Evolutionary conservation across 768 basidiomycete genomes (phyloP).

Genomic region (Auriscalpium vulgare): DNA sequence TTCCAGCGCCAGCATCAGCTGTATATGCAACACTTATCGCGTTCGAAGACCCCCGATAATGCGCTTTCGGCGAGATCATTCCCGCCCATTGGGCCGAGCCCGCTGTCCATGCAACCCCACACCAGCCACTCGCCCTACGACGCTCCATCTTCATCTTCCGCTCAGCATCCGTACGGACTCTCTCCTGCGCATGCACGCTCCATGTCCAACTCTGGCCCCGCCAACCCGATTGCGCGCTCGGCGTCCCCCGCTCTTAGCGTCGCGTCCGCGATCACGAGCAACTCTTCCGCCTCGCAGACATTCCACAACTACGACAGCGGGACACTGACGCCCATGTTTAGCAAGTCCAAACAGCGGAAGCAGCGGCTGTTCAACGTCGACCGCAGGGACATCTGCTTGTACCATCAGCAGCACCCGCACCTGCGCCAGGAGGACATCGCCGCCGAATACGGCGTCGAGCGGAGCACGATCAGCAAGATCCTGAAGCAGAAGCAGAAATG

Average conservation of each 20-base stretch:
- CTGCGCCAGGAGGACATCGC: conserved; percentile 84
- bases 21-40: conserved; percentile 5
- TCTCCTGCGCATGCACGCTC: conserved; percentile 3
- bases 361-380: conserved; percentile 68
- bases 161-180: conserved; percentile 9
- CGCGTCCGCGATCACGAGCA: conserved; percentile 44
- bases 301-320: conserved; percentile 8
- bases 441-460: conserved; percentile 65
- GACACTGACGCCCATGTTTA: neutral
- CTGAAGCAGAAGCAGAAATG: conserved; percentile 79
- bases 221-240: conserved; percentile 33
- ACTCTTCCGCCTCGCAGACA: conserved; percentile 31
- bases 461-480: conserved; percentile 92
- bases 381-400: conserved; percentile 67
- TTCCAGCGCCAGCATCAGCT: neutral
- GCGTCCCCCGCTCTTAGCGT: conserved; percentile 58
- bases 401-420: conserved; percentile 54
- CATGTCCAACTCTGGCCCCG: neutral
- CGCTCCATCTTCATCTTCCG: conserved; percentile 6
- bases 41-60: conserved; percentile 12
- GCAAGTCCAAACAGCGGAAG: conserved; percentile 49
- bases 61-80: conserved; percentile 6
- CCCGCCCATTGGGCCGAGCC: conserved; percentile 8
- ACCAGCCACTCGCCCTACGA: conserved; percentile 6
- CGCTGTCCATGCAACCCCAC: conserved; percentile 7